Evolutionary conservation across 2,329 filamentous ascomycete genomes (phyloP).

Genomic region (Fusarium sp.): DNA sequence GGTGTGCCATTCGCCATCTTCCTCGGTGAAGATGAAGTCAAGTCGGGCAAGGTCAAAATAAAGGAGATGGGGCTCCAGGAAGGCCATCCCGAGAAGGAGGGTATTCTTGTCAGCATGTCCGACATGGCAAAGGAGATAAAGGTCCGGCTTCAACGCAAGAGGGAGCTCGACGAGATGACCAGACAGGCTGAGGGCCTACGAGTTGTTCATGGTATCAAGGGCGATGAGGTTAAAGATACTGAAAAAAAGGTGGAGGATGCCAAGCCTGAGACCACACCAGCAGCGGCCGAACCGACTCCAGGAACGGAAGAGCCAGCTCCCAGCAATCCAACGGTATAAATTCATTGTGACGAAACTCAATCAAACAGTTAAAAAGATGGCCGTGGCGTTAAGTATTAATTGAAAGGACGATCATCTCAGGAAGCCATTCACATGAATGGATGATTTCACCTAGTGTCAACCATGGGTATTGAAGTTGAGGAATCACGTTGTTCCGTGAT

Average conservation of each 20-base stretch:
- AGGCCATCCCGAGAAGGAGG: slow-evolving; percentile 91
- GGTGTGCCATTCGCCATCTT: slow-evolving; percentile 89
- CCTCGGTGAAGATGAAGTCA: slow-evolving; percentile 90
- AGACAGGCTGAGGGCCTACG: slow-evolving; percentile 59
- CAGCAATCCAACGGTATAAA: slow-evolving; percentile 25
- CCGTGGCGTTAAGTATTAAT: slow-evolving; percentile 32
- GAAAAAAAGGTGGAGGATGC: slow-evolving; percentile 31
- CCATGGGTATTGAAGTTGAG: not conserved
- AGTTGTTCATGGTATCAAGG: slow-evolving; percentile 62
- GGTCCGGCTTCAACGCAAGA: slow-evolving; percentile 57
- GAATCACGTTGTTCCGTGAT: slow-evolving; percentile 26
- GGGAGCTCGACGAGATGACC: slow-evolving; percentile 58
- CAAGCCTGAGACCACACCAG: slow-evolving; percentile 25
- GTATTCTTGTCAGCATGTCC: slow-evolving; percentile 76
- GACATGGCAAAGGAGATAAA: slow-evolving; percentile 75
- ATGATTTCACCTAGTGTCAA: slow-evolving; percentile 7
- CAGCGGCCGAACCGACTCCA: slow-evolving; percentile 20
- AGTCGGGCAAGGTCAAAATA: slow-evolving; percentile 84
- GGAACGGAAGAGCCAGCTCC: slow-evolving; percentile 25
- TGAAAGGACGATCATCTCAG: slow-evolving; percentile 16
- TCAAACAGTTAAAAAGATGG: slow-evolving; percentile 34
- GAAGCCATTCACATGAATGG: slow-evolving; percentile 3
- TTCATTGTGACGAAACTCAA: slow-evolving; percentile 21
- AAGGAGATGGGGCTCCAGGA: slow-evolving; percentile 82
- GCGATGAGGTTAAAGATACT: slow-evolving; percentile 32